phyloP scores from a whole-genome alignment of 2,329 filamentous ascomycete genomes.

The Fusarium tupiense region DNA sequence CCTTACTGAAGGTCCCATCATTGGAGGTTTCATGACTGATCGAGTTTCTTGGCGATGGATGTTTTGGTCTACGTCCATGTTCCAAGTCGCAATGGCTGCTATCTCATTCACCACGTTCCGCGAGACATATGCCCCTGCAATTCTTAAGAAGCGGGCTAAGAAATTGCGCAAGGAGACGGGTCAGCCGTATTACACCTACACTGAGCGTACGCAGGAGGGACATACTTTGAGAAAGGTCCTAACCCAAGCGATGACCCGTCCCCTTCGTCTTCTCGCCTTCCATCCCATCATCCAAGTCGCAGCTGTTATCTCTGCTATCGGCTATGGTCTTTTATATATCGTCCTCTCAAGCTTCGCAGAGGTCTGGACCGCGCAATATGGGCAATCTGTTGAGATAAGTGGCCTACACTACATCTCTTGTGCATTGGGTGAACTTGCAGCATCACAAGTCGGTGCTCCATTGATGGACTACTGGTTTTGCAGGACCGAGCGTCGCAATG shows the following conservation, averaged over 20 bases:
- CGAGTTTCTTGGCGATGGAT: slow-evolving; percentile 56
- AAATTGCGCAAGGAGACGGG: slow-evolving; percentile 47
- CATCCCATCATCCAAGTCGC: slow-evolving; percentile 69
- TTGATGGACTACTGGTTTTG: slow-evolving; percentile 54
- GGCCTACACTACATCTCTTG: slow-evolving; percentile 72
- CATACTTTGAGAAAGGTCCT: slow-evolving; percentile 42
- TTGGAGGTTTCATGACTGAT: slow-evolving; percentile 52
- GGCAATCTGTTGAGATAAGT: slow-evolving; percentile 65
- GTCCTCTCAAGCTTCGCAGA: slow-evolving; percentile 69
- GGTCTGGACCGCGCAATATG: slow-evolving; percentile 66
- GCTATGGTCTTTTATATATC: slow-evolving; percentile 72
- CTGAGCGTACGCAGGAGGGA: slow-evolving; percentile 49
- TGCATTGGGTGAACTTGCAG: slow-evolving; percentile 69
- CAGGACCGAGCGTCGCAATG: slow-evolving; percentile 29
- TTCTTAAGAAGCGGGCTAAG: slow-evolving; percentile 48
- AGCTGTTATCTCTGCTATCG: slow-evolving; percentile 64
- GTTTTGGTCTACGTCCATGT: slow-evolving; percentile 56
- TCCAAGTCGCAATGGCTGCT: slow-evolving; percentile 51
- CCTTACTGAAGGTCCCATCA: slow-evolving; percentile 43
- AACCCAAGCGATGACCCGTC: slow-evolving; percentile 58
- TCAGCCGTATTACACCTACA: slow-evolving; percentile 46
- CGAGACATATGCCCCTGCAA: slow-evolving; percentile 52
- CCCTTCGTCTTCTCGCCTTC: slow-evolving; percentile 64
- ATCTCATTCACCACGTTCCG: slow-evolving; percentile 47
- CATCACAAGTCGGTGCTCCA: slow-evolving; percentile 57